Evolutionary conservation across 2,329 filamentous ascomycete genomes (phyloP), one percentile per base, ranked within the genome.

Genomic region (Sclerotinia subarctica): DNA sequence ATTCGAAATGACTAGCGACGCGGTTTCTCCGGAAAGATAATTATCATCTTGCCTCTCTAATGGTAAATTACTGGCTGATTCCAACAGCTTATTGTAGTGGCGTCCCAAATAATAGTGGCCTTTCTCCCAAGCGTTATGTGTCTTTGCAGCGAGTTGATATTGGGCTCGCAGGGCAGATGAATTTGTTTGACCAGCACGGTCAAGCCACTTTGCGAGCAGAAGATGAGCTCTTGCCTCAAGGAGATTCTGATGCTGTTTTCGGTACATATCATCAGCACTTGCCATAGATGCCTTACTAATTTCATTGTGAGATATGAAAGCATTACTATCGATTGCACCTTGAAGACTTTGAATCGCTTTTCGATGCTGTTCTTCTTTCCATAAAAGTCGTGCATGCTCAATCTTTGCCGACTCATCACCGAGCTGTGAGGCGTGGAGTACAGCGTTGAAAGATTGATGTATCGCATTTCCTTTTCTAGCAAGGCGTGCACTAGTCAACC

Each of bases 81-180:
- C 94, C 3, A 97, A 82, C 5, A 98, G 86, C 78, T 97, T 99
- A 78, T 97, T 96, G 84, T 99, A 99, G 79, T 98, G 93, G 58
- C 94, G 93, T 6, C 95, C 95, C 13, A 99, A 85, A 78, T 97
- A 97, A 78, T 98, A 99, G 77, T 98, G 94, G 0, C 93, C 94
- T 79, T 97, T 98, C 77, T 99, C 95, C 94, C 94, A 99, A 64
- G 87, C 87, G 6, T 83, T 80, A 73, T 83, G 82, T 1, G 86
- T 88, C 76, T 86, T 88, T n/a, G 91, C 87, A 1, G 94, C 94
- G 72, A 90, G 86, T 70, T 93, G 90, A 74, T 97, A 99, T 76
- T 92, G 92, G 66, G 88, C 85, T 57, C 92, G 88, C 71, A 98
- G 85, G 5, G 91, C 88, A 56, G 88, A 85, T 5, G 92, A 91